Evolutionary conservation across 75 land plant species (phyloP), one percentile per base, ranked within the genome.

Genomic region (Adiantum capillusveneris): DNA sequence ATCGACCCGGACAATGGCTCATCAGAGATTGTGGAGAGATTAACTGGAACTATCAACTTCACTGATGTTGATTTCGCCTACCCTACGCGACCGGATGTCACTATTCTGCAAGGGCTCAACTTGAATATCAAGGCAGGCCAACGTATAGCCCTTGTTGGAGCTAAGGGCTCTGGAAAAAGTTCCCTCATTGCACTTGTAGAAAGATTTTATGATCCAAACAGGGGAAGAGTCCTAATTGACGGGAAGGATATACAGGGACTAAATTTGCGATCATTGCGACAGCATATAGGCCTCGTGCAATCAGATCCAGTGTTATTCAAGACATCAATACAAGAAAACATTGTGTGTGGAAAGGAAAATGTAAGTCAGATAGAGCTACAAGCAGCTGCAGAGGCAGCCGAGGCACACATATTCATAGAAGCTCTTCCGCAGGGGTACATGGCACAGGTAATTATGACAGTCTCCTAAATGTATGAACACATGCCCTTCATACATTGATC

Each of bases 351-450:
- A 26, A 79, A 87, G 60, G 92, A 85, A 46, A 90, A 90, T 80
- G 97, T 93, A 56, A 78, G 86, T 46, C 97, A 90, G 63, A 82
- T 93, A 45, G 99, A 95, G 64, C 75, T 95, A 71, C 87, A 84
- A 62, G 99, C 90, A 66, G 99, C 99, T 13, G 92, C 99, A 34
- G 75, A 97, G 43, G 91, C 89, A 64, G 97, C 99, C 25, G 87
- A 95, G 65, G 99, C 97, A 6, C 99, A 95, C 73, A 97, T 90
- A 59, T 95, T 95, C 54, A 95, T 95, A 27, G 82, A 92, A 73
- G 82, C 86, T 49, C 67, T 95, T 53, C 97, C 97, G 19, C 84
- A 95, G 74, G 99, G 99, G 27, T 95, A 95, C 66, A 97, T 90
- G 68, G 90, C 99, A 30, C 86, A 90, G 60, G 91, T 95, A 25